Evolutionary conservation across 805 yeast genomes (phyloP), one percentile per base, ranked within the genome.

Genomic region (Saccharomycopsis synnaedendra): DNA sequence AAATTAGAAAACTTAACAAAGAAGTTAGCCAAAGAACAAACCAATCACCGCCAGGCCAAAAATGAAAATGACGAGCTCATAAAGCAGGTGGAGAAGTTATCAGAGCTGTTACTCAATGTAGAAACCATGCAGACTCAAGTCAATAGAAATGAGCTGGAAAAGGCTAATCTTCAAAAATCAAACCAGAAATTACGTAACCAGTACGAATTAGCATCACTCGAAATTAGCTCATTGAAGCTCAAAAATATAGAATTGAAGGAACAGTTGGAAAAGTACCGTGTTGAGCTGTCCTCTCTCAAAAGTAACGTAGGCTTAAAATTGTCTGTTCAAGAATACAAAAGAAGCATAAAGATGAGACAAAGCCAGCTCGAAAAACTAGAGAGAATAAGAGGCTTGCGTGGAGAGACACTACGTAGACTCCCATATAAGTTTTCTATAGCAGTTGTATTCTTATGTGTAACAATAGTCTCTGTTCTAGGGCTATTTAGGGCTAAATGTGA

Each of bases 221-320:
- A 48, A 19, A 39, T 44, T 10, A 40, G 37, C 37, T 44, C 48
- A 27, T 31, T 45, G 2, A 45, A 45, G 27, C 32, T 48, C 11
- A 47, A 48, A 39, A 41, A 48, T 35, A 39, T 48, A 3, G 39
- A 44, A 4, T 33, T 48, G 3, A 44, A 48, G 31, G 46, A 31
- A 32, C 45, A 43, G 27, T n/a, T 48, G 10, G 39, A 9, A 11
- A 33, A 44, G 32, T 29, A 37, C 7, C 48, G 41, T 19, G 42
- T 33, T 7, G 35, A 47, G 39, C 35, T 47, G n/a, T 11, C 40
- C 4, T 29, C 7, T n/a, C 9, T 9, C 4, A 40, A 32, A n/a
- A 19, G 19, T 19, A 19, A 19, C 19, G 19, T 19, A 19, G 19
- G 19, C 19, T 19, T 19, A 19, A 19, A 19, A 19, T 19, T 19